Conservation (phyloP, 495 filamentous ascomycete genomes). For the Aspergillus heteromorphus region DNA sequence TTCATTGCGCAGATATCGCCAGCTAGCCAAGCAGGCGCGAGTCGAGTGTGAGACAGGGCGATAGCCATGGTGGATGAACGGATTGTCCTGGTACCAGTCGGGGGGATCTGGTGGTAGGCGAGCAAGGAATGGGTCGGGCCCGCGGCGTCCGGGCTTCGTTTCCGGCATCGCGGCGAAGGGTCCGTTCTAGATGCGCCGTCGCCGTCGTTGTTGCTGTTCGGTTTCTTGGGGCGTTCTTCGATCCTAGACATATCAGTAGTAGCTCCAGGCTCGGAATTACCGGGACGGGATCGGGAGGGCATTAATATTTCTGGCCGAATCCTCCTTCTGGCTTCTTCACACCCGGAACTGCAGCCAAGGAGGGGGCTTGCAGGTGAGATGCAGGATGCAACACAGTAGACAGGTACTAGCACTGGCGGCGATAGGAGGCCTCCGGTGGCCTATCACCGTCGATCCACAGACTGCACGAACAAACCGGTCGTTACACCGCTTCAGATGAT, state of each 20-base stretch:
- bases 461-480: too few species aligned
- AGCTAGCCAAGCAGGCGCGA: conserved; percentile 24
- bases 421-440: not conserved
- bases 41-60: conserved; percentile 27
- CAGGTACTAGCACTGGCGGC: not conserved
- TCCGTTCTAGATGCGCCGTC: too few species aligned
- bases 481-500: too few species aligned
- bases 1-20: conserved; percentile 30
- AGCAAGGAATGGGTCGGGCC: conserved; percentile 12
- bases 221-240: too few species aligned
- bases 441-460: not conserved
- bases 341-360: not conserved
- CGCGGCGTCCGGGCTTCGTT: not conserved
- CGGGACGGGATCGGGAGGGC: too few species aligned
- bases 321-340: too few species aligned
- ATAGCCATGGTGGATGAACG: conserved; percentile 25
- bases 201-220: too few species aligned
- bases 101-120: conserved; percentile 27
- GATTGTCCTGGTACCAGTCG: conserved; percentile 26
- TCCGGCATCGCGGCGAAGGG: not conserved
- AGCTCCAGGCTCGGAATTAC: too few species aligned
- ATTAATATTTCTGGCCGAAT: too few species aligned
- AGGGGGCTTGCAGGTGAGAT: not conserved
- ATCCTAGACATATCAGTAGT: too few species aligned
- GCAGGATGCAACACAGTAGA: not conserved